phyloP scores from a whole-genome alignment of 495 filamentous ascomycete genomes.

The Hypoxylon crocopeplum region DNA sequence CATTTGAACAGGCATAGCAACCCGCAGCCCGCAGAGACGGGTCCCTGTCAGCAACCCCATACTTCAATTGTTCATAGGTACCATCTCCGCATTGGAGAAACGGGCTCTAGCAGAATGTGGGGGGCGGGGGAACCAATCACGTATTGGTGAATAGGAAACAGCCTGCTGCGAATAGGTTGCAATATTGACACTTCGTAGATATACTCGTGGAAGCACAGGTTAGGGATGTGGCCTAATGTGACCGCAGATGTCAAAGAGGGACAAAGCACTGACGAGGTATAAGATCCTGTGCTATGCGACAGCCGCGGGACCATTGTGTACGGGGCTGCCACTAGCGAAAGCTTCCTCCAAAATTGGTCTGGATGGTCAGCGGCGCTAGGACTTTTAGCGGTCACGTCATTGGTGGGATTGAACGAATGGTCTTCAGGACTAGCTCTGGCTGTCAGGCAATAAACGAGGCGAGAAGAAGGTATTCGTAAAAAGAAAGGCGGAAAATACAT shows the following conservation, averaged over 20 bases:
- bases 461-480: no score
- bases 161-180: slow-evolving; percentile 11
- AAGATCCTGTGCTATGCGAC: no score
- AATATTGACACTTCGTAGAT: slow-evolving; percentile 18
- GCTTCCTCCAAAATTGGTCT: no score
- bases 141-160: slow-evolving; percentile 11
- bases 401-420: no score
- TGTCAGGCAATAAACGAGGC: no score
- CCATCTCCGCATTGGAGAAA: slow-evolving; percentile 45
- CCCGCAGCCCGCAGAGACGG: slow-evolving; percentile 1
- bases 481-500: neutral
- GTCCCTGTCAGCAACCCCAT: slow-evolving; percentile 35
- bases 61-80: slow-evolving; percentile 27
- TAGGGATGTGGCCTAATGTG: neutral
- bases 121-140: slow-evolving; percentile 39
- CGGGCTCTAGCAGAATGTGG: slow-evolving; percentile 36
- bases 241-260: no score
- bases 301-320: no score
- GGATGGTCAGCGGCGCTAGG: no score
- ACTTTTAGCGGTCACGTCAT: no score
- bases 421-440: no score
- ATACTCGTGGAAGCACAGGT: neutral
- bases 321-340: no score
- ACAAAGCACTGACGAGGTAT: no score
- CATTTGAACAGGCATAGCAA: slow-evolving; percentile 23